These are phyloP conservation scores for Lasiodiplodia citricola DNA, from an alignment of 2,329 filamentous ascomycete genomes.

Conservation along the genomic window DNA sequence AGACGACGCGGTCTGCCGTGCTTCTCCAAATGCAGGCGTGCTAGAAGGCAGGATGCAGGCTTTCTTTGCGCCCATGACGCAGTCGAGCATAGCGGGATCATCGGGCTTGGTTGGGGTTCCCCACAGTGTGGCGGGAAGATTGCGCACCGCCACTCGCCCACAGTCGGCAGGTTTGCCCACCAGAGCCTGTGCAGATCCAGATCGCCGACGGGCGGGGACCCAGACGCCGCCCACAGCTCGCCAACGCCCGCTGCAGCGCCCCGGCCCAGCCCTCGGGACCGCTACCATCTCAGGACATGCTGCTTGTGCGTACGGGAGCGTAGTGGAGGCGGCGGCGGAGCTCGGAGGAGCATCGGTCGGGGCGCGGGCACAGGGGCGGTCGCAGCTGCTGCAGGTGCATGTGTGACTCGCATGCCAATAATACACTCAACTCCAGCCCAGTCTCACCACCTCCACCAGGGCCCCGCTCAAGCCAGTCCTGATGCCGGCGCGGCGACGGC, in stretches of 20 bases:
- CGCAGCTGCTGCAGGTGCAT: neutral
- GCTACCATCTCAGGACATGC: neutral
- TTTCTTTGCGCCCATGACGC: slow-evolving; percentile 4
- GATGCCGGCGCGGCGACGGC: neutral
- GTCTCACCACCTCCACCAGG: slow-evolving; percentile 7
- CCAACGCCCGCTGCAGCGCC: neutral
- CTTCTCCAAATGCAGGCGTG: neutral
- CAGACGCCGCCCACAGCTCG: slow-evolving; percentile 10
- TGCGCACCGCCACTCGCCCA: slow-evolving; percentile 14
- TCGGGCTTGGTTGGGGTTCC: neutral
- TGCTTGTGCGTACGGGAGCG: neutral
- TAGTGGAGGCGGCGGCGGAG: neutral
- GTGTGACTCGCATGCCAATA: slow-evolving; percentile 17
- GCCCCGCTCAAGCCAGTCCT: neutral
- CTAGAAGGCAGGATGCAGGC: slow-evolving; percentile 6
- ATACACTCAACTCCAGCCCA: neutral
- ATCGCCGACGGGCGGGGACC: neutral
- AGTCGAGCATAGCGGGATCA: slow-evolving; percentile 6
- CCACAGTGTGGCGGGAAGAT: slow-evolving; percentile 15
- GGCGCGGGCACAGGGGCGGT: neutral
- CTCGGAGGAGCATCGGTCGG: neutral
- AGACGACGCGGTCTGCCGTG: neutral
- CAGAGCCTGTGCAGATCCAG: slow-evolving; percentile 11
- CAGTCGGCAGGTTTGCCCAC: neutral
- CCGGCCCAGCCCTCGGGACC: neutral